A percentile compares a stretch with the other conserved stretches of the same genome.
Evolutionary conservation across 164 flowering plant species (phyloP).

Genomic region (Umbilicus rupestris): DNA sequence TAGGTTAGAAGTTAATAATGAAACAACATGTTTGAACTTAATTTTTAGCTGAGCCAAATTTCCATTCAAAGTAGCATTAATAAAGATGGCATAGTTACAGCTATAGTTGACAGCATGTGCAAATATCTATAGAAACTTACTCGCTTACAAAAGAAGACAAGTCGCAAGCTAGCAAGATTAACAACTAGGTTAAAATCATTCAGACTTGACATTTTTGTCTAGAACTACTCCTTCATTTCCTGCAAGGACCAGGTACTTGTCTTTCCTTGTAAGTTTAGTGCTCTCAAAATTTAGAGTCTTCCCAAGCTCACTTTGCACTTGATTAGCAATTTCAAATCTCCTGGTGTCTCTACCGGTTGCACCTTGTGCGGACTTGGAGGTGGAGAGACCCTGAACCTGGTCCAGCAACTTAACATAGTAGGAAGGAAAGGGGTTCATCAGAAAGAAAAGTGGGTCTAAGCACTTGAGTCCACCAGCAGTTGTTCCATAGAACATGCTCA

Average conservation of each 20-base stretch:
- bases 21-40: too few relatives aligned
- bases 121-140: too few relatives aligned
- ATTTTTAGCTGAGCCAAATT: too few relatives aligned
- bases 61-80: too few relatives aligned
- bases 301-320: slow-evolving; percentile 34
- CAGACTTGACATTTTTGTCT: background rate
- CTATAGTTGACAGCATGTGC: too few relatives aligned
- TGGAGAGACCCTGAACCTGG: slow-evolving; percentile 17
- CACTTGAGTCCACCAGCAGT: slow-evolving; percentile 24
- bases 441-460: slow-evolving; percentile 15
- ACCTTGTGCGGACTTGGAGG: slow-evolving; percentile 12
- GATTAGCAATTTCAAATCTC: slow-evolving; percentile 34
- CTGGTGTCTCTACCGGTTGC: slow-evolving; percentile 17
- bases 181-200: background rate
- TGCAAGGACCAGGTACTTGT: slow-evolving; percentile 47
- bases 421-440: slow-evolving; percentile 18
- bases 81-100: too few relatives aligned
- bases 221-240: slow-evolving; percentile 36
- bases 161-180: too few relatives aligned
- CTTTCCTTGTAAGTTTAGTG: slow-evolving; percentile 49
- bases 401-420: slow-evolving; percentile 11
- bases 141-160: too few relatives aligned
- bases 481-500: slow-evolving; percentile 22
- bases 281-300: slow-evolving; percentile 37
- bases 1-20: too few relatives aligned